phyloP scores from a whole-genome alignment of 805 yeast genomes.

The Pichia insulana region DNA sequence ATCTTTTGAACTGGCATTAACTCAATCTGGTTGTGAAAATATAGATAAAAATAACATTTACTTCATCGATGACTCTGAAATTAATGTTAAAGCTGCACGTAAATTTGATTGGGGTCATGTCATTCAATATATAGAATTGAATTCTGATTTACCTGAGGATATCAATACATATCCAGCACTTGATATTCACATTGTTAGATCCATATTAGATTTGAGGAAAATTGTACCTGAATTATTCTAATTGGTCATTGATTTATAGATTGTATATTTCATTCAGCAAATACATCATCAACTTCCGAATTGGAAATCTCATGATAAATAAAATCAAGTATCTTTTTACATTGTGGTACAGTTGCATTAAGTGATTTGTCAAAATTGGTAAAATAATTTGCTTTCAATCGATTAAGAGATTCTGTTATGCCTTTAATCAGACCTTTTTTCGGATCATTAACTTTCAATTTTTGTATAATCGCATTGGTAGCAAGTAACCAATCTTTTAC shows the following conservation, averaged over 20 bases:
- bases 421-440: neutral
- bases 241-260: neutral
- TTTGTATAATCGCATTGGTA: conserved; percentile 11
- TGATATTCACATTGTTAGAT: conserved; percentile 46
- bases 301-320: conserved; percentile 5
- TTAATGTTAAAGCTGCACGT: conserved; percentile 68
- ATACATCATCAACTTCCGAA: conserved; percentile 6
- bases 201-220: conserved; percentile 46
- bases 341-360: conserved; percentile 8
- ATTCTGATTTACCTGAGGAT: conserved; percentile 36
- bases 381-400: conserved; percentile 7
- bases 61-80: conserved; percentile 82
- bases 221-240: conserved; percentile 44
- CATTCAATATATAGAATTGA: conserved; percentile 68
- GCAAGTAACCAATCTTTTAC: conserved; percentile 17
- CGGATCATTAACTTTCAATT: conserved; percentile 1
- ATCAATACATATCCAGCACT: conserved; percentile 28
- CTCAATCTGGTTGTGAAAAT: conserved; percentile 45
- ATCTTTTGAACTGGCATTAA: conserved; percentile 58
- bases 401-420: neutral
- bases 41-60: conserved; percentile 41
- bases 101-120: conserved; percentile 64
- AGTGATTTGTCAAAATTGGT: conserved; percentile 1
- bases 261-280: neutral
- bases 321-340: conserved; percentile 9